A percentile compares a stretch with the other conserved stretches of the same genome.
These are phyloP conservation scores for Ceratocystis eucalypticola DNA, from an alignment of 2,329 filamentous ascomycete genomes.

Conservation along the genomic window DNA sequence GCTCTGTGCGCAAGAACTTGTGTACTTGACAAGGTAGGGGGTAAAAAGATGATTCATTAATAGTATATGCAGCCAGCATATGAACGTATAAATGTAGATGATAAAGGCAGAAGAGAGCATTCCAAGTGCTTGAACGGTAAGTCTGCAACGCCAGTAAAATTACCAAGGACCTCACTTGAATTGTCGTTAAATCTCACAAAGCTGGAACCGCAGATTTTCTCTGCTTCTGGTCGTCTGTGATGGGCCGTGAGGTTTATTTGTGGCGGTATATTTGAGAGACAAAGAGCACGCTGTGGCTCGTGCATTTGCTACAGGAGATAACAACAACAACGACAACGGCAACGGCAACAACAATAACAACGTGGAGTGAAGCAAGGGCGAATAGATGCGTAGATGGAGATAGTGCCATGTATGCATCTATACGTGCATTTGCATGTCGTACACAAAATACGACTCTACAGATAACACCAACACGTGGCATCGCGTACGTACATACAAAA, in stretches of 20 bases:
- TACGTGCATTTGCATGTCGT: too few relatives aligned
- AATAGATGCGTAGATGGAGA: too few relatives aligned
- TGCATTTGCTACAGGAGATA: not conserved
- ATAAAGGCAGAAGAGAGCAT: too few relatives aligned
- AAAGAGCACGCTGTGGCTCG: not conserved
- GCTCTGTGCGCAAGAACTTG: not conserved
- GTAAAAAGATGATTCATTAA: too few relatives aligned
- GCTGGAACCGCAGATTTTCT: not conserved
- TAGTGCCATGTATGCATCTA: too few relatives aligned
- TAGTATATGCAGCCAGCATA: too few relatives aligned
- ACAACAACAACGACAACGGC: not conserved
- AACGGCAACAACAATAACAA: too few relatives aligned
- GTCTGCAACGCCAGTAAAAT: not conserved
- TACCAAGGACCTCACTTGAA: not conserved
- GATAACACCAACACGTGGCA: too few relatives aligned
- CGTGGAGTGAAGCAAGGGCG: too few relatives aligned
- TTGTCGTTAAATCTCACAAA: not conserved
- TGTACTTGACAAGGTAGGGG: not conserved
- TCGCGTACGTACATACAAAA: too few relatives aligned
- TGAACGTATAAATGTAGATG: too few relatives aligned
- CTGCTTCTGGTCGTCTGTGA: not conserved
- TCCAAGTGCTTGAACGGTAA: not conserved
- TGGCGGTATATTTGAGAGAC: not conserved
- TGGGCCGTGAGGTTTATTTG: not conserved
- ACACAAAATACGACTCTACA: too few relatives aligned